These are phyloP conservation scores for Eimeria acervulina DNA, from an alignment of 169 alveolate genomes.

Conservation along the genomic window DNA sequence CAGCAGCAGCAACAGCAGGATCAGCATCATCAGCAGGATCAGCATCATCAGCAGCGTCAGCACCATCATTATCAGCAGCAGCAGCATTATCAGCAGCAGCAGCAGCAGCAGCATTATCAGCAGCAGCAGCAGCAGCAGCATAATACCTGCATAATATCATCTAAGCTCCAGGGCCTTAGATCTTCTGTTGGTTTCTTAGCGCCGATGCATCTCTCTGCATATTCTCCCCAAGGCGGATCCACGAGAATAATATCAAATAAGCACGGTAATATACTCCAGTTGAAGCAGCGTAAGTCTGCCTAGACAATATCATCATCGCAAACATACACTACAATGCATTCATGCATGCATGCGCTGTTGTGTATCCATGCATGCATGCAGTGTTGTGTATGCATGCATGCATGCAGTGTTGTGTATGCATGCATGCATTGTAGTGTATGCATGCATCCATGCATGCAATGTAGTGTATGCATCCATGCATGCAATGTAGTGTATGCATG, in stretches of 20 bases:
- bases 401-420: background rate
- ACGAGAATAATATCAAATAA: slow-evolving; percentile 95
- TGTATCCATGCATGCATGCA: background rate
- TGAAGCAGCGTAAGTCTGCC: slow-evolving; percentile 61
- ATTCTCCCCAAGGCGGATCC: slow-evolving; percentile 97
- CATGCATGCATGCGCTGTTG: background rate
- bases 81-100: too few relatives aligned
- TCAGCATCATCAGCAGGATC: too few relatives aligned
- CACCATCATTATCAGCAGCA: too few relatives aligned
- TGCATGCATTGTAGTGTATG: too few relatives aligned
- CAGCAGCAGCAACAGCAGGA: too few relatives aligned
- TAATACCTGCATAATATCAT: slow-evolving; percentile 83
- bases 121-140: too few relatives aligned
- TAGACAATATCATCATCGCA: background rate
- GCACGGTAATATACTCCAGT: slow-evolving; percentile 83
- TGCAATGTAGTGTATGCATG: too few relatives aligned
- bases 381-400: background rate
- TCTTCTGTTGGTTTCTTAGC: slow-evolving; percentile 86
- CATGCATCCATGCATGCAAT: too few relatives aligned
- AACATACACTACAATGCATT: background rate
- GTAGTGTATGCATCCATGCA: too few relatives aligned
- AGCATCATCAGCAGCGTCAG: too few relatives aligned
- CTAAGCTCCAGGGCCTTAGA: slow-evolving; percentile 88
- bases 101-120: background rate
- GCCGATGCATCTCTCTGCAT: slow-evolving; percentile 87